phyloP scores from a whole-genome alignment of 495 filamentous ascomycete genomes.

The Penicillium manginii region DNA sequence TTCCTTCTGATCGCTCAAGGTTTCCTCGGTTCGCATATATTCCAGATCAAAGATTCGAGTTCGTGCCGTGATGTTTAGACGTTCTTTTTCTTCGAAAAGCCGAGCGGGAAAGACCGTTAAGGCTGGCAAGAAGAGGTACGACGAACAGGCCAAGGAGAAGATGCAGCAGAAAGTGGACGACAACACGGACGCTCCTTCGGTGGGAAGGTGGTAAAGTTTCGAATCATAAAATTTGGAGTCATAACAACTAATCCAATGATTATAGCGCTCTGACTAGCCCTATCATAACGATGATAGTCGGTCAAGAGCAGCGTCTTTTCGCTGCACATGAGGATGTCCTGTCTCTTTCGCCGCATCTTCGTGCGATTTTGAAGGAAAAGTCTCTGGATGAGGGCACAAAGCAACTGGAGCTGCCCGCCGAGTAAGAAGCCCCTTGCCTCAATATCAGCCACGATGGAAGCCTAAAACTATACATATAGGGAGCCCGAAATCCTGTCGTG shows the following conservation, averaged over 20 bases:
- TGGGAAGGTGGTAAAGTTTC: conserved; percentile 46
- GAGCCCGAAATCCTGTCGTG: conserved; percentile 69
- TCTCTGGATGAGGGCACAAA: conserved; percentile 58
- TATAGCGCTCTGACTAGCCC: conserved; percentile 68
- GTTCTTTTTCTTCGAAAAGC: conserved; percentile 75
- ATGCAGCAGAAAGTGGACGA: conserved; percentile 67
- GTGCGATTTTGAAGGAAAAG: conserved; percentile 56
- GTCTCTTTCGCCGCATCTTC: conserved; percentile 62
- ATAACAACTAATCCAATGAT: conserved; percentile 26
- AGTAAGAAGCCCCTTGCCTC: conserved; percentile 35
- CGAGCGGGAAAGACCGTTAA: conserved; percentile 80
- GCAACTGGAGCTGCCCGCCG: conserved; percentile 63
- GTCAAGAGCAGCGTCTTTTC: conserved; percentile 77
- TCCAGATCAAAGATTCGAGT: conserved; percentile 13
- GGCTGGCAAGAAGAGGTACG: conserved; percentile 70
- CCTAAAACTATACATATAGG: conserved; percentile 27
- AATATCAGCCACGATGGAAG: background rate
- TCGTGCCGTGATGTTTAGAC: conserved; percentile 75
- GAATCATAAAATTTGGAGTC: conserved; percentile 23
- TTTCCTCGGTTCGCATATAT: conserved; percentile 26
- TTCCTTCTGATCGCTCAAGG: conserved; percentile 36
- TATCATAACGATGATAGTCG: conserved; percentile 83
- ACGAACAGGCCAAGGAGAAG: conserved; percentile 74
- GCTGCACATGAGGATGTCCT: conserved; percentile 72
- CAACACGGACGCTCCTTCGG: conserved; percentile 56